Evolutionary conservation across 768 basidiomycete genomes (phyloP).

Genomic region (Russula lepida): DNA sequence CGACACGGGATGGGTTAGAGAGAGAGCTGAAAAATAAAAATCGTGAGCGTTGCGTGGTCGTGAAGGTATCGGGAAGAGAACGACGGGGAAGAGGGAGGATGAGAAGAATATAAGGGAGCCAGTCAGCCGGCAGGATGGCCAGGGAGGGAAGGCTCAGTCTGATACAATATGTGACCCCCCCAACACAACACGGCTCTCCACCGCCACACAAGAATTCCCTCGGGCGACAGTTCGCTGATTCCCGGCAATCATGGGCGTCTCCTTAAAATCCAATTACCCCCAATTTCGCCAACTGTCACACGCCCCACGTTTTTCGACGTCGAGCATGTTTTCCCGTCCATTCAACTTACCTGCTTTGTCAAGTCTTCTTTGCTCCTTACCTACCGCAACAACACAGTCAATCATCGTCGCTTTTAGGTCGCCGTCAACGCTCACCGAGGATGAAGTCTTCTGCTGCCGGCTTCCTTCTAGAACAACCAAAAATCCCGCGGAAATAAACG

Average conservation of each 20-base stretch:
- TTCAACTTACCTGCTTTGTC: conserved; percentile 21
- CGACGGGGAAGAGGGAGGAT: conserved; percentile 22
- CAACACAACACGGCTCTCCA: background rate
- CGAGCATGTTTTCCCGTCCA: conserved; percentile 23
- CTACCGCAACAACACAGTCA: background rate
- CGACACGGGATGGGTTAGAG: conserved; percentile 1
- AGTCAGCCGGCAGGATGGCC: conserved; percentile 9
- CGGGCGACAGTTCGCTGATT: conserved; percentile 13
- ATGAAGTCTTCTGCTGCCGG: conserved; percentile 7
- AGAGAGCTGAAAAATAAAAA: conserved; percentile 15
- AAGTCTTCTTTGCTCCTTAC: background rate
- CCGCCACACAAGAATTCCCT: conserved; percentile 8
- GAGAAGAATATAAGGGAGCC: conserved; percentile 31
- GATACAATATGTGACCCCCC: conserved; percentile 8
- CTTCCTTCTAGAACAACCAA: conserved; percentile 8
- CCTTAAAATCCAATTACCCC: conserved; percentile 10
- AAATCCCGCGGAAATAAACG: conserved; percentile 11
- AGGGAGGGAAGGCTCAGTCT: background rate
- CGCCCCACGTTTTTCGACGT: conserved; percentile 37
- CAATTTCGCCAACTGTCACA: conserved; percentile 26
- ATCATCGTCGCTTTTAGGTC: background rate
- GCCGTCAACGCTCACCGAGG: conserved; percentile 2
- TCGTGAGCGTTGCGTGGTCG: conserved; percentile 26
- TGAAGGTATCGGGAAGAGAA: conserved; percentile 28
- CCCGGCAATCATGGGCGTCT: conserved; percentile 15